Evolutionary conservation across 2,329 filamentous ascomycete genomes (phyloP).

Genomic region (Ceratocystis colombiana): DNA sequence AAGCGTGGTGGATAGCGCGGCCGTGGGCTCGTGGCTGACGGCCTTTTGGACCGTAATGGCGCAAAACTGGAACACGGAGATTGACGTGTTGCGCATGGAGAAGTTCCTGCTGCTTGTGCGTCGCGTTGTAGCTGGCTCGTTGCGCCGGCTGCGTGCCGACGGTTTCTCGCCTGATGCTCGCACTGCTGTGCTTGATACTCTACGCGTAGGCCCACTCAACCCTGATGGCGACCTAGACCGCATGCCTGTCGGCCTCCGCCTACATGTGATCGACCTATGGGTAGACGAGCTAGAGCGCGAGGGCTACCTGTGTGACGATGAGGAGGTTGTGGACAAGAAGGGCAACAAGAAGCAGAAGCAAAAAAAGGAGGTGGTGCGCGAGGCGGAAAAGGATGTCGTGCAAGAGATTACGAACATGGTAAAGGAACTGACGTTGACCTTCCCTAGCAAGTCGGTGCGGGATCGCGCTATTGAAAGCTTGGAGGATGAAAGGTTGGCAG

Average conservation of each 20-base stretch:
- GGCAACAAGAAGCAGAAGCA: conserved; percentile 31
- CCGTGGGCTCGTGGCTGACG: conserved; percentile 42
- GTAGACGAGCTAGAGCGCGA: conserved; percentile 77
- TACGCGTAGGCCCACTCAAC: conserved; percentile 32
- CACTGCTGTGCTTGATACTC: conserved; percentile 28
- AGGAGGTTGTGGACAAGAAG: conserved; percentile 32
- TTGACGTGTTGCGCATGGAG: conserved; percentile 72
- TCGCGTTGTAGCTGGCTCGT: conserved; percentile 62
- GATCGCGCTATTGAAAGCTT: conserved; percentile 59
- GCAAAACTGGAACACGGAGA: conserved; percentile 57
- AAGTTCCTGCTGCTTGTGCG: conserved; percentile 85
- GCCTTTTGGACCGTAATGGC: conserved; percentile 61
- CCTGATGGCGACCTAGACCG: conserved; percentile 39
- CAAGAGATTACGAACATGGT: conserved; percentile 49
- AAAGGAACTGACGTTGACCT: conserved; percentile 43
- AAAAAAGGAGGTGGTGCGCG: conserved; percentile 20
- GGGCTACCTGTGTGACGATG: conserved; percentile 41
- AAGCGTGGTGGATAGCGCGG: conserved; percentile 31
- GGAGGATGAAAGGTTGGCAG: conserved; percentile 61
- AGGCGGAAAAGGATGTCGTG: conserved; percentile 42
- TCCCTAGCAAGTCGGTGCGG: conserved; percentile 61
- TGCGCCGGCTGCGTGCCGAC: conserved; percentile 33
- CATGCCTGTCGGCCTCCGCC: conserved; percentile 71
- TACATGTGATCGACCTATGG: conserved; percentile 85
- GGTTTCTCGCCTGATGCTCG: conserved; percentile 7